These are phyloP conservation scores for Dendrobium nobile DNA, from an alignment of 106 monocot genomes.

Conservation along the genomic window DNA sequence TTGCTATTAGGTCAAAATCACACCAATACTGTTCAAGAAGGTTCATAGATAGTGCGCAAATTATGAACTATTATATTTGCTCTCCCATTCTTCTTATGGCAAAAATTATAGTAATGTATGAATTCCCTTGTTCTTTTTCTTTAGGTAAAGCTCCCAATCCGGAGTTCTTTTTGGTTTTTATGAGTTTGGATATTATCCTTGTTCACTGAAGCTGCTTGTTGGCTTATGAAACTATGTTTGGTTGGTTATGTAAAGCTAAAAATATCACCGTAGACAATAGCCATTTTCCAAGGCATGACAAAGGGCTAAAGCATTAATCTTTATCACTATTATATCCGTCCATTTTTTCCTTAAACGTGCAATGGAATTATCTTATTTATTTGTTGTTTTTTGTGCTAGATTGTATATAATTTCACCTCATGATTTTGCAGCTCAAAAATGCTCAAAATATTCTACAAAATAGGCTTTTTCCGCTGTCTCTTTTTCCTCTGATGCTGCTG, in stretches of 20 bases:
- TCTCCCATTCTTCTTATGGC: not conserved
- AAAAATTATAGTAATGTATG: not conserved
- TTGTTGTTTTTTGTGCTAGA: not conserved
- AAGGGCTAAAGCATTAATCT: not conserved
- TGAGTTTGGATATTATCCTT: not conserved
- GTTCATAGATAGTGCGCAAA: too few species aligned
- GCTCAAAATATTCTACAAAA: not conserved
- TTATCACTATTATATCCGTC: not conserved
- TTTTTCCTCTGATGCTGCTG: not conserved
- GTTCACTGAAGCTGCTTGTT: not conserved
- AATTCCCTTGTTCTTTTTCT: not conserved
- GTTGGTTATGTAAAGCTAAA: not conserved
- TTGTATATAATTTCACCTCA: not conserved
- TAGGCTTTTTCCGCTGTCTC: not conserved
- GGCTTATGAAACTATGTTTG: not conserved
- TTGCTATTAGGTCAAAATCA: not conserved
- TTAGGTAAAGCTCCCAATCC: not conserved
- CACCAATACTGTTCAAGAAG: not conserved
- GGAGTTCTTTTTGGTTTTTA: not conserved
- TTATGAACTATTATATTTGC: not conserved
- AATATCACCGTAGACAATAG: not conserved
- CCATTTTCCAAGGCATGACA: not conserved
- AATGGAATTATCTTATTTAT: not conserved
- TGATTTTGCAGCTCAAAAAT: constrained; percentile 6
- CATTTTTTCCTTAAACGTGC: not conserved